Conservation (phyloP, 2,329 filamentous ascomycete species). For the Trichophyton equinum region DNA sequence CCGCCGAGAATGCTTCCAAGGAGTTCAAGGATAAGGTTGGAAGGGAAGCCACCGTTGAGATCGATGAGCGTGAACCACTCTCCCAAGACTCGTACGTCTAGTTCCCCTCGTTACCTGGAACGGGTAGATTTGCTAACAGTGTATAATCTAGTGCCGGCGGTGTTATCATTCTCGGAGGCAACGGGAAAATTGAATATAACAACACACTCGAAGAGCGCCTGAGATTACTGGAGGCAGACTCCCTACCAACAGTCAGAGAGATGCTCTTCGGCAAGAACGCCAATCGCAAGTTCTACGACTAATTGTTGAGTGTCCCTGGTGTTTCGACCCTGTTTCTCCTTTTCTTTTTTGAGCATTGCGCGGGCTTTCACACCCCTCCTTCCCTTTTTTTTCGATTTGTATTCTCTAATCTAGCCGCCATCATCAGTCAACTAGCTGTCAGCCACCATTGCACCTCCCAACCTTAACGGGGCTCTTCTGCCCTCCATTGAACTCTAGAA, state of each 20-base stretch:
- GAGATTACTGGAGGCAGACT: conserved; percentile 68
- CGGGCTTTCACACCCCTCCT: not conserved
- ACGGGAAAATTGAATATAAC: conserved; percentile 94
- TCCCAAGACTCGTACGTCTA: conserved; percentile 67
- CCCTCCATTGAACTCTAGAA: not conserved
- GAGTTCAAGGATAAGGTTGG: conserved; percentile 73
- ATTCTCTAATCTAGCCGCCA: not conserved
- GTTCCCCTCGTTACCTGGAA: not conserved
- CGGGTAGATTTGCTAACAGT: not conserved
- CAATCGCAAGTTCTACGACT: conserved; percentile 94
- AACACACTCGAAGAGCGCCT: conserved; percentile 94
- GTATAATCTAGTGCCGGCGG: conserved; percentile 58
- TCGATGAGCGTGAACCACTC: conserved; percentile 69
- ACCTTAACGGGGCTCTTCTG: not conserved
- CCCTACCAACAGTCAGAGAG: conserved; percentile 71
- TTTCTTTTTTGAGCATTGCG: not conserved
- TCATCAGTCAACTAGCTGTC: not conserved
- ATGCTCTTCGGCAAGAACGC: conserved; percentile 87
- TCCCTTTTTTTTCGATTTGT: not conserved
- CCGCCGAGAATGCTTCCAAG: conserved; percentile 59
- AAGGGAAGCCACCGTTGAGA: conserved; percentile 53
- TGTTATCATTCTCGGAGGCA: conserved; percentile 63
- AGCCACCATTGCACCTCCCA: not conserved
- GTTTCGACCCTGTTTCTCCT: not conserved
- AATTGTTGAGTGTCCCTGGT: conserved; percentile 21